Conservation (phyloP, 257 asterid species). For the Scutellaria baicalensis region DNA sequence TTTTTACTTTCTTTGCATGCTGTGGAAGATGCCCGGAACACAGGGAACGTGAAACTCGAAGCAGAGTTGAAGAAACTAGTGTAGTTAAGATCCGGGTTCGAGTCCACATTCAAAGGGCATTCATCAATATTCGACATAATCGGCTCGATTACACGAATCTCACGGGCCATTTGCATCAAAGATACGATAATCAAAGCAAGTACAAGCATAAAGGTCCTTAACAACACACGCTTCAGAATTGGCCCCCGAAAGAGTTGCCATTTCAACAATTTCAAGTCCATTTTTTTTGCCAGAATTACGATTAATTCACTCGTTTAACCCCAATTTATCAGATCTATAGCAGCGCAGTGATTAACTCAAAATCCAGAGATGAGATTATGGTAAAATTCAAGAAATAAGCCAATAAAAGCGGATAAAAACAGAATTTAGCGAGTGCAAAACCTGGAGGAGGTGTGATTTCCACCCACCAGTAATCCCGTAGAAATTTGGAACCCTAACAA, state of each 20-base stretch:
- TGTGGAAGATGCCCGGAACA: conserved; percentile 12
- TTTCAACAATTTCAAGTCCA: conserved; percentile 51
- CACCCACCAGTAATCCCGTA: conserved; percentile 85
- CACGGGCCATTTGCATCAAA: conserved; percentile 43
- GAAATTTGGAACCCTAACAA: conserved; percentile 69
- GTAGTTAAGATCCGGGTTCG: conserved; percentile 18
- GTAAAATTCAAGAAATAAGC: conserved; percentile 15
- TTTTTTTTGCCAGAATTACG: conserved; percentile 3
- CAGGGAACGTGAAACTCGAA: conserved; percentile 13
- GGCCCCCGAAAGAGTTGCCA: conserved; percentile 46
- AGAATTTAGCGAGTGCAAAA: conserved; percentile 77
- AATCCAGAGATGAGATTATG: conserved; percentile 7
- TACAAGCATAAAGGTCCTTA: conserved; percentile 53
- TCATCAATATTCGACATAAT: conserved; percentile 25
- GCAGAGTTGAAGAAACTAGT: conserved; percentile 19
- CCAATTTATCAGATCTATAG: conserved; percentile 25
- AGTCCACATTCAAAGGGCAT: conserved; percentile 50
- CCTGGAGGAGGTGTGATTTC: conserved; percentile 95
- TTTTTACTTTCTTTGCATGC: conserved; percentile 25
- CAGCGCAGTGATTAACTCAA: conserved; percentile 24
- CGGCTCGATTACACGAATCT: conserved; percentile 34
- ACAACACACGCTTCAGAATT: conserved; percentile 42
- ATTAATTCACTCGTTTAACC: background rate
- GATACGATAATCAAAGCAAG: conserved; percentile 50
- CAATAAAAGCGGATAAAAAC: conserved; percentile 7